Evolutionary conservation across 768 basidiomycete species (phyloP).

Genomic region (Boletus subparvulus): DNA sequence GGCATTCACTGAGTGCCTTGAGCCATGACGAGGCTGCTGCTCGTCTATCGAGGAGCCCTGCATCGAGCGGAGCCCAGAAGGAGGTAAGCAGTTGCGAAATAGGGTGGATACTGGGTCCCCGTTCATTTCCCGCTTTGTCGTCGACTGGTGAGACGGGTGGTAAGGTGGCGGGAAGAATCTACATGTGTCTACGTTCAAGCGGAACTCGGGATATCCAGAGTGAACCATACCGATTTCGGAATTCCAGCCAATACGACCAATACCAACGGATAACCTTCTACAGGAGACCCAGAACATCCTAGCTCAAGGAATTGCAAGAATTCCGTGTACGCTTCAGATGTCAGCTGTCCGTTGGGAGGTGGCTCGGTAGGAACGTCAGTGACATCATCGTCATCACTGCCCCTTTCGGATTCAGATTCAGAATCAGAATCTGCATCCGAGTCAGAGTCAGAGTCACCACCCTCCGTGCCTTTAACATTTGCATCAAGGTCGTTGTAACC

Average conservation of each 20-base stretch:
- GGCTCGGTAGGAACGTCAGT: constrained; percentile 18
- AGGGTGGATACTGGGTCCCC: constrained; percentile 16
- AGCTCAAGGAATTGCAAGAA: constrained; percentile 78
- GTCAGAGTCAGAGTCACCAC: constrained; percentile 33
- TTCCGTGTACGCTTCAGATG: constrained; percentile 56
- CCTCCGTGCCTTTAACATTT: constrained; percentile 16
- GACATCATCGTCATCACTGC: constrained; percentile 37
- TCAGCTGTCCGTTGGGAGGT: not conserved
- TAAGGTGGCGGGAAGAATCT: constrained; percentile 24
- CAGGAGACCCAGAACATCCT: constrained; percentile 77
- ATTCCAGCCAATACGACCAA: constrained; percentile 82
- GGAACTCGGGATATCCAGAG: not conserved
- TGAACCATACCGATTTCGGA: constrained; percentile 54
- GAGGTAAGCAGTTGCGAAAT: constrained; percentile 62
- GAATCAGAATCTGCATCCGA: constrained; percentile 31
- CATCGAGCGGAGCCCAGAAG: constrained; percentile 80
- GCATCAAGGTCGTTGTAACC: constrained; percentile 32
- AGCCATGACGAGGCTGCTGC: constrained; percentile 54
- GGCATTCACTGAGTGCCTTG: constrained; percentile 68
- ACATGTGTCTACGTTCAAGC: not conserved
- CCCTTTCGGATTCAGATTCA: constrained; percentile 18
- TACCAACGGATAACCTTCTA: constrained; percentile 79
- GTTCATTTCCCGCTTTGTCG: not conserved
- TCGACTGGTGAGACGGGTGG: constrained; percentile 4
- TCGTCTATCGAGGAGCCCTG: constrained; percentile 25